These are phyloP conservation scores for Clavariopsis aquatica DNA, from an alignment of 495 filamentous ascomycete genomes.

Conservation along the genomic window DNA sequence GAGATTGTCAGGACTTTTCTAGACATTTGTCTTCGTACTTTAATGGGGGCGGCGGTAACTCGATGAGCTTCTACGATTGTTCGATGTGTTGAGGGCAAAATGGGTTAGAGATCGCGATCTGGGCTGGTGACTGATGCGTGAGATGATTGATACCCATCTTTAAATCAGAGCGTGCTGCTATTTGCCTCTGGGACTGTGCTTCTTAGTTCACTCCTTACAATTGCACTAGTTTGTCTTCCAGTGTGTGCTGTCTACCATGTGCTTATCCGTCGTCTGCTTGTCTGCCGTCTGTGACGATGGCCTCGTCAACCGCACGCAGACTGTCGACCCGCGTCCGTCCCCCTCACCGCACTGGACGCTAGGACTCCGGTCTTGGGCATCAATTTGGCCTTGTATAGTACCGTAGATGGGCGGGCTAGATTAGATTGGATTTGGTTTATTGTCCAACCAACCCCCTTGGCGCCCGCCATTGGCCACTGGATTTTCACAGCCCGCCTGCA, in stretches of 20 bases:
- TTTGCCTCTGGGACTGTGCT: conserved; percentile 1
- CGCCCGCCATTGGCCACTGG: neutral
- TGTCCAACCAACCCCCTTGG: neutral
- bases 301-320: no score
- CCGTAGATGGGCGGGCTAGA: neutral
- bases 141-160: conserved; percentile 35
- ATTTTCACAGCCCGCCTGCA: neutral
- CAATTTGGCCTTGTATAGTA: neutral
- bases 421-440: neutral
- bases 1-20: conserved; percentile 15
- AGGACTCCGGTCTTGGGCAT: neutral
- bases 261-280: neutral
- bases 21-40: conserved; percentile 21
- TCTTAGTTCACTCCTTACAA: neutral
- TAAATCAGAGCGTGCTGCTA: conserved; percentile 28
- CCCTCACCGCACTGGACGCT: neutral
- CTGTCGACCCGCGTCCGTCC: no score
- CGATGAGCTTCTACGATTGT: conserved; percentile 27
- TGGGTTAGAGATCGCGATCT: conserved; percentile 30
- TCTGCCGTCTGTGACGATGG: no score
- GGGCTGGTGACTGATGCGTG: conserved; percentile 25
- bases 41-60: conserved; percentile 23
- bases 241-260: neutral
- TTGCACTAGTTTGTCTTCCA: neutral
- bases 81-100: conserved; percentile 16